Evolutionary conservation across 2,329 filamentous ascomycete species (phyloP).

Genomic region (Penicillium sp.): DNA sequence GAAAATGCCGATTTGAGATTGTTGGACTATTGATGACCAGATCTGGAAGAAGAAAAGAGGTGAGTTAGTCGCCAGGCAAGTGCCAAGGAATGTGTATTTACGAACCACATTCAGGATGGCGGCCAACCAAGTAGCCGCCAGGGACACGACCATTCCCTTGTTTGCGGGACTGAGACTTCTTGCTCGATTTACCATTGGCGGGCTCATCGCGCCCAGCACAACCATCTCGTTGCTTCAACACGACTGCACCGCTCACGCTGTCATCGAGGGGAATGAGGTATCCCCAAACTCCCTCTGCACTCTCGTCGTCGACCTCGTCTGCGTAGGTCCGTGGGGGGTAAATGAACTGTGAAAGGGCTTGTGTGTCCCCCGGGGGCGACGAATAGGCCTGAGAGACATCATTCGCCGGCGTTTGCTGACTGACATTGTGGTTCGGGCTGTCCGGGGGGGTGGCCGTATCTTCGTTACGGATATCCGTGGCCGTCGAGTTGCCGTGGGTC

Average conservation of each 20-base stretch:
- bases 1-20: slow-evolving; percentile 77
- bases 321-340: slow-evolving; percentile 72
- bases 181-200: slow-evolving; percentile 40
- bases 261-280: slow-evolving; percentile 84
- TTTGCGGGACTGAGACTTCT: slow-evolving; percentile 56
- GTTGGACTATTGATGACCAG: slow-evolving; percentile 74
- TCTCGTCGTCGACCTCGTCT: slow-evolving; percentile 84
- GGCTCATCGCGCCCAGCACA: slow-evolving; percentile 59
- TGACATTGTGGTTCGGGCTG: slow-evolving; percentile 57
- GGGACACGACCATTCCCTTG: slow-evolving; percentile 62
- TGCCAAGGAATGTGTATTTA: slow-evolving; percentile 23
- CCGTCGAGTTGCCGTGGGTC: slow-evolving; percentile 68
- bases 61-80: slow-evolving; percentile 20
- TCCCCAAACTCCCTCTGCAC: slow-evolving; percentile 87
- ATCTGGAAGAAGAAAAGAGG: slow-evolving; percentile 52
- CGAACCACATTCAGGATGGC: slow-evolving; percentile 91
- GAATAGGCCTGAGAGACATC: slow-evolving; percentile 50
- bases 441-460: slow-evolving; percentile 71
- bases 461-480: slow-evolving; percentile 67
- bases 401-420: slow-evolving; percentile 49
- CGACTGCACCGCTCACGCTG: slow-evolving; percentile 69
- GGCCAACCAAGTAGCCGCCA: slow-evolving; percentile 86
- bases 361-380: slow-evolving; percentile 75
- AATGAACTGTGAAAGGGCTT: slow-evolving; percentile 78
- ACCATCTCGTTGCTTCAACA: slow-evolving; percentile 72